phyloP scores from a whole-genome alignment of 768 basidiomycete species.

The Cystoderma amianthinum region DNA sequence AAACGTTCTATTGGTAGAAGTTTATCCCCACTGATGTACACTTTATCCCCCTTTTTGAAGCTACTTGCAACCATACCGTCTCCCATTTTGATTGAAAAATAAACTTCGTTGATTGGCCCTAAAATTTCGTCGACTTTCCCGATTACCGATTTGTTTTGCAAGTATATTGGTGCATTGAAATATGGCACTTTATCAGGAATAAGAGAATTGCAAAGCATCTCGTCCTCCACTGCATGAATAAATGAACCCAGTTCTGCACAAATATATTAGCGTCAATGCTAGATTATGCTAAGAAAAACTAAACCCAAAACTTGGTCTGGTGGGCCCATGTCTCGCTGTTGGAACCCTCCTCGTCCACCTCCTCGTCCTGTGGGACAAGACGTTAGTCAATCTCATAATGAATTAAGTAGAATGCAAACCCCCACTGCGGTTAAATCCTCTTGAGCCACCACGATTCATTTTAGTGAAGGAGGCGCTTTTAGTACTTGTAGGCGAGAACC shows the following conservation, averaged over 20 bases:
- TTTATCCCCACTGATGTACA: constrained; percentile 97
- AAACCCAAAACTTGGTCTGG: constrained; percentile 70
- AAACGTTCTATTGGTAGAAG: constrained; percentile 94
- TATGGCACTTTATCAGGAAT: constrained; percentile 91
- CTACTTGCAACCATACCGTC: constrained; percentile 92
- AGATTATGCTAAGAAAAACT: constrained; percentile 1
- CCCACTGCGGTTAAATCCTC: constrained; percentile 53
- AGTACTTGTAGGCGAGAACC: too few relatives aligned
- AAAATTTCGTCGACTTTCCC: constrained; percentile 99
- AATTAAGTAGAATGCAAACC: constrained; percentile 18
- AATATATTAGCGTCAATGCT: constrained; percentile 1
- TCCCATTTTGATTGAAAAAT: constrained; percentile 95
- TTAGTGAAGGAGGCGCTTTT: too few relatives aligned
- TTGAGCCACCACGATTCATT: constrained; percentile 36
- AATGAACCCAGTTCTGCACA: constrained; percentile 86
- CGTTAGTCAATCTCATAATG: neutral
- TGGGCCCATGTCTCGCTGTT: constrained; percentile 69
- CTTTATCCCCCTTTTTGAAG: constrained; percentile 97
- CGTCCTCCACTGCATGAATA: constrained; percentile 92
- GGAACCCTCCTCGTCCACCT: constrained; percentile 63
- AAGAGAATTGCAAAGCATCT: constrained; percentile 91
- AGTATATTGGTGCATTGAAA: constrained; percentile 98
- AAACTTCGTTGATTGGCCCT: constrained; percentile 99
- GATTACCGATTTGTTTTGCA: constrained; percentile 92
- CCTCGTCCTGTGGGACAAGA: constrained; percentile 39